A percentile compares a stretch with the other conserved stretches of the same genome.
Conservation (phyloP, 129 eudicot genomes). For the Arctium lappa region DNA sequence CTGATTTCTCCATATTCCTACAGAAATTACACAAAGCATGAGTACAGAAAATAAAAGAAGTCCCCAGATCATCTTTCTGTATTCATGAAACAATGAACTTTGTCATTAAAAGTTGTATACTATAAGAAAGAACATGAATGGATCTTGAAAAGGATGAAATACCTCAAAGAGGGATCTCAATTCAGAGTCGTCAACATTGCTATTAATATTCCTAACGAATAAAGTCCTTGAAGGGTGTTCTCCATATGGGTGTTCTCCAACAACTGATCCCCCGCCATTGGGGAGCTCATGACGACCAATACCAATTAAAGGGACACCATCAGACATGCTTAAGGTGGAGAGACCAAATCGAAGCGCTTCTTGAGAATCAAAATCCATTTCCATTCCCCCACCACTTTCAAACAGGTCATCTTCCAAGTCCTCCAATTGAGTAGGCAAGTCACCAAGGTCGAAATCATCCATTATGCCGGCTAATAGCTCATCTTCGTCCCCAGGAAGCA, state of each 20-base stretch:
- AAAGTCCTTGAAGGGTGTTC: conserved; percentile 95
- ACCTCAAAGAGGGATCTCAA: conserved; percentile 84
- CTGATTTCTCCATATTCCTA: conserved; percentile 93
- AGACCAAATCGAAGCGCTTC: conserved; percentile 46
- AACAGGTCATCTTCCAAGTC: conserved; percentile 88
- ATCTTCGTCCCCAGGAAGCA: conserved; percentile 90
- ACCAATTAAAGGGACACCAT: conserved; percentile 45
- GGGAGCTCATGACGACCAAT: conserved; percentile 35
- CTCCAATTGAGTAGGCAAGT: conserved; percentile 66
- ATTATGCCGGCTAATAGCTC: conserved; percentile 75
- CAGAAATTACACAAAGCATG: conserved; percentile 1
- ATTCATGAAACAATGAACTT: not conserved
- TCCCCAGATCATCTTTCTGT: not conserved
- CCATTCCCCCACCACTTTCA: conserved; percentile 93
- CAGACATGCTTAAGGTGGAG: conserved; percentile 51
- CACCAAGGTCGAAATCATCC: conserved; percentile 78
- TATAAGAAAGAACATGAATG: not conserved
- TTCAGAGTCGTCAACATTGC: conserved; percentile 91
- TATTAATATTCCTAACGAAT: conserved; percentile 87
- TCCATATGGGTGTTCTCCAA: conserved; percentile 93
- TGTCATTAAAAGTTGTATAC: not conserved
- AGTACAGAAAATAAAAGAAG: not conserved
- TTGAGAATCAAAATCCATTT: conserved; percentile 66
- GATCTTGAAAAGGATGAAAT: conserved; percentile 2
- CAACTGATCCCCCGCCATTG: conserved; percentile 54